These are phyloP conservation scores for Trapa incisa DNA, from an alignment of 345 rosid species.

Conservation along the genomic window DNA sequence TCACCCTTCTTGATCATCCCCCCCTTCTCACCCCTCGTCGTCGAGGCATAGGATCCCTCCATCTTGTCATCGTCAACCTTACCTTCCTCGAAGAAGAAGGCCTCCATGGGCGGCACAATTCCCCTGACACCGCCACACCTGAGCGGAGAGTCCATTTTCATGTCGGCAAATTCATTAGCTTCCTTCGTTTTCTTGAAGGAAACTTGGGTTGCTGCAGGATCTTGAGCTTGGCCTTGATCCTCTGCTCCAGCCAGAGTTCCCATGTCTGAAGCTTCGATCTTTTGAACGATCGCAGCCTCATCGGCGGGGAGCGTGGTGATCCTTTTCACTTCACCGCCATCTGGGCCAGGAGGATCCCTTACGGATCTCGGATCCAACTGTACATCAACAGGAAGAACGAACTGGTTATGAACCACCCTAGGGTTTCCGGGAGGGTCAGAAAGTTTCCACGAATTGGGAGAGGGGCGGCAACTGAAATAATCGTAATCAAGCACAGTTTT, in stretches of 20 bases:
- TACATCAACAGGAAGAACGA: constrained; percentile 48
- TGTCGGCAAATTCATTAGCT: constrained; percentile 90
- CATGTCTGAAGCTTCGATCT: constrained; percentile 3
- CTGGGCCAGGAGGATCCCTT: constrained; percentile 12
- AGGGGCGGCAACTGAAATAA: constrained; percentile 32
- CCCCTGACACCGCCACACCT: constrained; percentile 13
- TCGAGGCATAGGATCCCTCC: constrained; percentile 21
- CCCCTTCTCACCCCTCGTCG: constrained; percentile 7
- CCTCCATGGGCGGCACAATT: constrained; percentile 26
- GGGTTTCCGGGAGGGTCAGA: constrained; percentile 1
- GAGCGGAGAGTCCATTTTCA: constrained; percentile 67
- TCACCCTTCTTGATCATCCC: constrained; percentile 8
- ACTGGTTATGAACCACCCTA: constrained; percentile 17
- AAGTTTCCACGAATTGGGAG: constrained; percentile 17
- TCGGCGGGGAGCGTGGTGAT: constrained; percentile 21
- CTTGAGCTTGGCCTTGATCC: constrained; percentile 4
- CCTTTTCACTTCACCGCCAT: constrained; percentile 17
- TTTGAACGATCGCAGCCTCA: constrained; percentile 19
- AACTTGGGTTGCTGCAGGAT: constrained; percentile 29
- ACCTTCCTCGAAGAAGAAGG: constrained; percentile 19
- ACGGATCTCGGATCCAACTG: constrained; percentile 34
- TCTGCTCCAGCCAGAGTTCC: constrained; percentile 13
- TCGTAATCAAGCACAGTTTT: constrained; percentile 28
- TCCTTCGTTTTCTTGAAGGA: constrained; percentile 64
- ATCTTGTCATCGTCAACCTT: constrained; percentile 10